A percentile compares a stretch with the other conserved stretches of the same genome.
Evolutionary conservation across 352 stramenopile genomes (phyloP).

Genomic region (Phytophthora quininea): DNA sequence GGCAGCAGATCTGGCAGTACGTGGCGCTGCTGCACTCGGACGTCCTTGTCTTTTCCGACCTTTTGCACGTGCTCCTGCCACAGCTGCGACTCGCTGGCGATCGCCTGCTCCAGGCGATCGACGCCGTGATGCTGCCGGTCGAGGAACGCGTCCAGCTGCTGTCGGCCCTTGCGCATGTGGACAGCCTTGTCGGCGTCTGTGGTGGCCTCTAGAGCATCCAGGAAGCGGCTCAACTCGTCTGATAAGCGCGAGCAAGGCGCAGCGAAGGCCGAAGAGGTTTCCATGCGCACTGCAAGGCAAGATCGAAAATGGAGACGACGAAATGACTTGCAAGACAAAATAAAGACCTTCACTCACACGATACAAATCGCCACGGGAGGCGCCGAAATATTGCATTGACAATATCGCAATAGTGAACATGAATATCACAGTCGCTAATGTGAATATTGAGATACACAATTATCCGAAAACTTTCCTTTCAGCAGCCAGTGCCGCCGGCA

Average conservation of each 20-base stretch:
- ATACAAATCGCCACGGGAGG: too few species aligned
- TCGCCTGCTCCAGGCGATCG: conserved; percentile 41
- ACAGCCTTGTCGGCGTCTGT: conserved; percentile 28
- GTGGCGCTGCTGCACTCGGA: conserved; percentile 47
- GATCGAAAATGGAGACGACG: conserved; percentile 20
- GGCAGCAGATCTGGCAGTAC: conserved; percentile 46
- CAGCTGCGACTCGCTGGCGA: conserved; percentile 36
- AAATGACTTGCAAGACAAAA: background rate
- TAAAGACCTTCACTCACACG: background rate
- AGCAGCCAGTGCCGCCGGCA: conserved; percentile 38
- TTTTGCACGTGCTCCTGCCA: conserved; percentile 56
- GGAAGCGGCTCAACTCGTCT: conserved; percentile 32
- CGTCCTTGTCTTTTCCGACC: conserved; percentile 36
- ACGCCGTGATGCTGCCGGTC: conserved; percentile 35
- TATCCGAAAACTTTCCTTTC: conserved; percentile 2
- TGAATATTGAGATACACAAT: background rate
- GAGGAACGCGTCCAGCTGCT: conserved; percentile 65
- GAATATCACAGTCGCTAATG: background rate
- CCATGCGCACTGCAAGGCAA: conserved; percentile 8
- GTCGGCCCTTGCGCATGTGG: conserved; percentile 55
- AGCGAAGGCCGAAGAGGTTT: conserved; percentile 36
- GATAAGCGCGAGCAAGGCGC: conserved; percentile 44
- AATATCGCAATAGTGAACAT: background rate
- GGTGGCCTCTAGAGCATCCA: conserved; percentile 39
- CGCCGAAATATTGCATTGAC: background rate